Evolutionary conservation across 306 rosid genomes (phyloP).

Genomic region (Cucurbita moschata): DNA sequence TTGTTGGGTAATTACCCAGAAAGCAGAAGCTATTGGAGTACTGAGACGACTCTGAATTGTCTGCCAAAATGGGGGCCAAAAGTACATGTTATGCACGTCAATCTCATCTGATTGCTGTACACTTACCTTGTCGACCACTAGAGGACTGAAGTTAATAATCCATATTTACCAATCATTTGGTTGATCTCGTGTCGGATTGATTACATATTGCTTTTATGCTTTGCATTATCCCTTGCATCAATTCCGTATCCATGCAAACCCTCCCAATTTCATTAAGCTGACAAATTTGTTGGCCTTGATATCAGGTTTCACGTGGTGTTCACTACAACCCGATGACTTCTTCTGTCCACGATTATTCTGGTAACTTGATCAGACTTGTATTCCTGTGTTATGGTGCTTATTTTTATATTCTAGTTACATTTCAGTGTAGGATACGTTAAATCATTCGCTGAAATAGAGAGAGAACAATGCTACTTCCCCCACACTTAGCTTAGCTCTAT

Average conservation of each 20-base stretch:
- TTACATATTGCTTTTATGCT: neutral
- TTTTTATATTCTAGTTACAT: conserved; percentile 3
- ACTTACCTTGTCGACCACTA: neutral
- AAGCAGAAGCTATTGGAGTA: neutral
- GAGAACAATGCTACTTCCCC: neutral
- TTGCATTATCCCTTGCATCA: neutral
- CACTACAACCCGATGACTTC: conserved; percentile 35
- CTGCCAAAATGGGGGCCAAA: neutral
- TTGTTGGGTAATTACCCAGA: neutral
- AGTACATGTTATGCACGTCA: neutral
- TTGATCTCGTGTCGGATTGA: neutral
- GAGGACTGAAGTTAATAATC: neutral
- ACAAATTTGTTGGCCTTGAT: conserved; percentile 4
- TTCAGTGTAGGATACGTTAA: neutral
- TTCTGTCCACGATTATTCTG: conserved; percentile 29
- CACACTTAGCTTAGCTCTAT: neutral
- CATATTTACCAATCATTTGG: neutral
- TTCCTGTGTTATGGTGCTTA: neutral
- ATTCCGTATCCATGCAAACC: neutral
- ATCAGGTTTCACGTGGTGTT: conserved; percentile 15
- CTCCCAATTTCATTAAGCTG: neutral
- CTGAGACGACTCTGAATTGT: neutral
- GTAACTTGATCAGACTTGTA: conserved; percentile 10
- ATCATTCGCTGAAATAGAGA: neutral
- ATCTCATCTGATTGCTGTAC: neutral